These are phyloP conservation scores for Annona cherimola DNA, from an alignment of 164 flowering plant genomes.

Conservation along the genomic window DNA sequence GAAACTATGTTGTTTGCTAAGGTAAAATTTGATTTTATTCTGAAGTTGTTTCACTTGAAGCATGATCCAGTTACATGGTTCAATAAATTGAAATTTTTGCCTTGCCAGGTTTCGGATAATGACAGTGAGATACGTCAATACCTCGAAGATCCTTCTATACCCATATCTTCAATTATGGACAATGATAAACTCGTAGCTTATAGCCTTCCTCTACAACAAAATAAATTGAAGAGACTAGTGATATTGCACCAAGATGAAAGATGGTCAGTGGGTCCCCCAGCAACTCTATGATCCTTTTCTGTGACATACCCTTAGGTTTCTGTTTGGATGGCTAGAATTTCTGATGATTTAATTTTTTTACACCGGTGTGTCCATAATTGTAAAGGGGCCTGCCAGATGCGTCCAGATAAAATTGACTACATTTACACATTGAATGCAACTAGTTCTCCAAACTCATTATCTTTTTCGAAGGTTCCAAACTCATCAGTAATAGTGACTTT, in stretches of 20 bases:
- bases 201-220: constrained; percentile 42
- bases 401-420: neutral
- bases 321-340: neutral
- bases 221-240: constrained; percentile 50
- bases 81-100: neutral
- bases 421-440: too few relatives aligned
- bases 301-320: neutral
- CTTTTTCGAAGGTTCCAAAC: too few relatives aligned
- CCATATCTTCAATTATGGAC: constrained; percentile 58
- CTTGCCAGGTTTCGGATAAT: constrained; percentile 64
- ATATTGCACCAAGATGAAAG: constrained; percentile 50
- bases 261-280: constrained; percentile 26
- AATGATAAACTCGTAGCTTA: constrained; percentile 82
- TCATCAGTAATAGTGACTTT: too few relatives aligned
- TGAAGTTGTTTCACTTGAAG: neutral
- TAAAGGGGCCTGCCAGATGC: neutral
- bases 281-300: neutral
- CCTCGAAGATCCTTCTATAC: constrained; percentile 56
- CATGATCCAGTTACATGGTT: neutral
- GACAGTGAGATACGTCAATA: constrained; percentile 50
- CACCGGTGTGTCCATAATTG: neutral
- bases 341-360: too few relatives aligned
- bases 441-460: too few relatives aligned
- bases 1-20: constrained; percentile 82
- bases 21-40: constrained; percentile 30